Conservation (phyloP, 371 early-diverging fungal genomes). For the Sanchytrium tribonematis region DNA sequence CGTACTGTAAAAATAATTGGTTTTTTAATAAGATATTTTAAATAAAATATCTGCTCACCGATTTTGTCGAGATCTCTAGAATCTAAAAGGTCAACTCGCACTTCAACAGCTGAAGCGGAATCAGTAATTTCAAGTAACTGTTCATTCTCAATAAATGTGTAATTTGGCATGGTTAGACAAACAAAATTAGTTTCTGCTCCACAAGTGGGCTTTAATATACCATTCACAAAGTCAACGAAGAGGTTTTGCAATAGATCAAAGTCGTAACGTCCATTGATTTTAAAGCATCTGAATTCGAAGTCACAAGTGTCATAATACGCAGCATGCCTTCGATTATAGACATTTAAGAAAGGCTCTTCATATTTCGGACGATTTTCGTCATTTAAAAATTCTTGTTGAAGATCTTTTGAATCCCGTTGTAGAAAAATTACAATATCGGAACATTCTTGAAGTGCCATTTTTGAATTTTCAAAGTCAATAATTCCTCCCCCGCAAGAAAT, state of each 20-base stretch:
- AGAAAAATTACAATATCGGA: slow-evolving; percentile 43
- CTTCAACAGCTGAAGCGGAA: slow-evolving; percentile 65
- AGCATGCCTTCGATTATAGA: too few species aligned
- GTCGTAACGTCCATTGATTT: too few species aligned
- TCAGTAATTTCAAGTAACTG: slow-evolving; percentile 28
- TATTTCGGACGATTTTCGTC: slow-evolving; percentile 61
- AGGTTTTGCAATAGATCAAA: too few species aligned
- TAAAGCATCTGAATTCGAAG: too few species aligned
- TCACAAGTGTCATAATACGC: too few species aligned
- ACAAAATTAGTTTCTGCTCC: too few species aligned
- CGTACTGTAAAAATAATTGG: slow-evolving; percentile 83
- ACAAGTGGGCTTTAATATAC: too few species aligned
- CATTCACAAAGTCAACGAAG: too few species aligned
- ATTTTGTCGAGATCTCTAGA: slow-evolving; percentile 29
- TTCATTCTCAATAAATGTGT: too few species aligned
- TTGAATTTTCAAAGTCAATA: slow-evolving; percentile 37
- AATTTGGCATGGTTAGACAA: too few species aligned
- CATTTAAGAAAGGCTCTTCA: too few species aligned
- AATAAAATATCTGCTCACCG: slow-evolving; percentile 39
- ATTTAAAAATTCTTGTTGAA: slow-evolving; percentile 36
- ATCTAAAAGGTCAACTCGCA: slow-evolving; percentile 58
- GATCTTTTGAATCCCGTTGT: slow-evolving; percentile 44
- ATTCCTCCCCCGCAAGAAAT: slow-evolving; percentile 86
- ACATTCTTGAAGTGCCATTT: slow-evolving; percentile 8
- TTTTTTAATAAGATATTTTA: slow-evolving; percentile 22